These are phyloP conservation scores for Hamamelis virginiana DNA, from an alignment of 164 flowering plant genomes.

Conservation along the genomic window DNA sequence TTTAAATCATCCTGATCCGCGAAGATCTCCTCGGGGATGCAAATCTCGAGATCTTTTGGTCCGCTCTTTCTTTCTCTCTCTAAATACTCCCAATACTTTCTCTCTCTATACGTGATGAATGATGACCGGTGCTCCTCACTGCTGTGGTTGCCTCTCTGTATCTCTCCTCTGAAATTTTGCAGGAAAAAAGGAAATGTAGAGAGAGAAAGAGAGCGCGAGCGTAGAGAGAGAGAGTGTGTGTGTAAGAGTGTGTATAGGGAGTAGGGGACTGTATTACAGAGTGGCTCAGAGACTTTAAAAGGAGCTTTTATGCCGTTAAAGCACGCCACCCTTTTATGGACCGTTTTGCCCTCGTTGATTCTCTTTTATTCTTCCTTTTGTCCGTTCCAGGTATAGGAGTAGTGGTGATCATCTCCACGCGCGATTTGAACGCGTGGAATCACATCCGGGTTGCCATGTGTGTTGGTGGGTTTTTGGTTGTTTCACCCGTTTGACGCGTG, in stretches of 20 bases:
- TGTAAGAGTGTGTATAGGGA: constrained; percentile 14
- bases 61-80: neutral
- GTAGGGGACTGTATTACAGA: constrained; percentile 32
- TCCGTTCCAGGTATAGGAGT: too few species aligned
- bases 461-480: too few species aligned
- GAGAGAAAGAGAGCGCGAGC: neutral
- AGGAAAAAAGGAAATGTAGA: constrained; percentile 2
- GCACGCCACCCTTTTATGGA: constrained; percentile 35
- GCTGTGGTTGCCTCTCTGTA: constrained; percentile 17
- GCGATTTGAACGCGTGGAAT: too few species aligned
- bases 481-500: too few species aligned
- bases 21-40: constrained; percentile 26
- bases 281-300: constrained; percentile 25
- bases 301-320: constrained; percentile 38
- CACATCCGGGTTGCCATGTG: too few species aligned
- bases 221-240: too few species aligned
- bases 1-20: constrained; percentile 39
- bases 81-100: neutral
- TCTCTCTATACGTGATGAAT: constrained; percentile 3
- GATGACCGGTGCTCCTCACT: constrained; percentile 1
- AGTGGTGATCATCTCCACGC: too few species aligned
- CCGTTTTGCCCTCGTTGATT: constrained; percentile 19
- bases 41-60: constrained; percentile 30
- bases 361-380: too few species aligned
- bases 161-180: constrained; percentile 9